These are phyloP conservation scores for Aureobasidium subglaciale DNA, from an alignment of 2,329 filamentous ascomycete species.

Conservation along the genomic window DNA sequence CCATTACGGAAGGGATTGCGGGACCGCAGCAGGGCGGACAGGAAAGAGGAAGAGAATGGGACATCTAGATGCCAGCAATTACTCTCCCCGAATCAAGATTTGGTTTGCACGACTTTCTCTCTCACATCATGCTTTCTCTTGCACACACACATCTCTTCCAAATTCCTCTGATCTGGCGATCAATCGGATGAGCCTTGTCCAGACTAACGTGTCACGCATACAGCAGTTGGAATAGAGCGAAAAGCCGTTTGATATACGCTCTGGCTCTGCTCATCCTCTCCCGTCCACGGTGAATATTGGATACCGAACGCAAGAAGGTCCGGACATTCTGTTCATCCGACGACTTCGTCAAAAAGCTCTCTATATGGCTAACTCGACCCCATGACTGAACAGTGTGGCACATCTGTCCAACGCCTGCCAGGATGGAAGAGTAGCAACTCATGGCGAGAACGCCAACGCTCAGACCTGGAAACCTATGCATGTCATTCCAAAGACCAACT, in stretches of 20 bases:
- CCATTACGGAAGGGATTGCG: background rate
- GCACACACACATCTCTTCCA: background rate
- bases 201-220: background rate
- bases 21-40: background rate
- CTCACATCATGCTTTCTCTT: background rate
- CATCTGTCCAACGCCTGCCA: background rate
- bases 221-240: background rate
- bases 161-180: background rate
- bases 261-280: background rate
- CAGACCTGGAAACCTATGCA: background rate
- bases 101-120: background rate
- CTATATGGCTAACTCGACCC: background rate
- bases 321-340: background rate
- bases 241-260: background rate
- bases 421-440: background rate
- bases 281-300: background rate
- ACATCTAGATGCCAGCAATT: background rate
- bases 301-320: background rate
- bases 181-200: background rate
- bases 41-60: background rate
- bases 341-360: background rate
- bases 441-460: background rate
- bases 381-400: background rate
- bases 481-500: background rate
- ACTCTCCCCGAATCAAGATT: conserved; percentile 5